Base-by-base conservation (phyloP, 257 asterid genomes). In the Catharanthus roseus region DNA sequence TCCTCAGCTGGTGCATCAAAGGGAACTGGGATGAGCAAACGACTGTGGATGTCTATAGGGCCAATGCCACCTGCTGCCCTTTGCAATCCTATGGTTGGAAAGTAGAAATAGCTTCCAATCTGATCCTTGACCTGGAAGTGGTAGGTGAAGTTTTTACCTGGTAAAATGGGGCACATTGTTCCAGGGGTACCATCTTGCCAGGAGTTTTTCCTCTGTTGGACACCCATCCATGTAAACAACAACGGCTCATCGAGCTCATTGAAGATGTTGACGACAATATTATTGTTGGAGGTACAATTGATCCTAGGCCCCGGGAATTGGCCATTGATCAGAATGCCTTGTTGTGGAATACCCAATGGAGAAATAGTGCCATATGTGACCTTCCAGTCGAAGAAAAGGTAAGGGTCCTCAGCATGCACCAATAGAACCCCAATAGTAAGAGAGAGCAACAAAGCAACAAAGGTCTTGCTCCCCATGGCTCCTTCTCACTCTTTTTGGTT, bases 51-150 rank as follows among this genome's bases (percentile, higher is more conserved):
- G 39, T 81, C 63, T 24, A 85, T 49, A 58, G 81, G 50, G 54
- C 90, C 87, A 21, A 85, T 72, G 4, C 72, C 90, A 63, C 90
- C 90, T 1, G 84, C 58, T 3, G 90, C 87, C 18, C 78, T 76
- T 1, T 81, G 90, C 29, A 85, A 42, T 12, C 78, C 83, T 5
- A 74, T 75, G 81, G 86, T 75, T 0, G 90, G 90, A 60, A 67
- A 81, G 85, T 85, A 85, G 79, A 72, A 81, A 51, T 65, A 83
- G 65, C 71, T 83, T 12, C 90, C 90, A 34, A 85, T 85, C 58
- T 85, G 90, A 47, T 85, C 90, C 85, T 85, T 85, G 16, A 85
- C 87, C 77, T 85, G 90, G 75, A 85, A 81, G 0, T 58, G 75
- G 21, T 74, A 83, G 23, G 90, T 85, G 70, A 47, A 85, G 74